A percentile compares a stretch with the other conserved stretches of the same genome.
These are phyloP conservation scores for Zanthoxylum bungeanum DNA, from an alignment of 345 rosid genomes.

Conservation along the genomic window DNA sequence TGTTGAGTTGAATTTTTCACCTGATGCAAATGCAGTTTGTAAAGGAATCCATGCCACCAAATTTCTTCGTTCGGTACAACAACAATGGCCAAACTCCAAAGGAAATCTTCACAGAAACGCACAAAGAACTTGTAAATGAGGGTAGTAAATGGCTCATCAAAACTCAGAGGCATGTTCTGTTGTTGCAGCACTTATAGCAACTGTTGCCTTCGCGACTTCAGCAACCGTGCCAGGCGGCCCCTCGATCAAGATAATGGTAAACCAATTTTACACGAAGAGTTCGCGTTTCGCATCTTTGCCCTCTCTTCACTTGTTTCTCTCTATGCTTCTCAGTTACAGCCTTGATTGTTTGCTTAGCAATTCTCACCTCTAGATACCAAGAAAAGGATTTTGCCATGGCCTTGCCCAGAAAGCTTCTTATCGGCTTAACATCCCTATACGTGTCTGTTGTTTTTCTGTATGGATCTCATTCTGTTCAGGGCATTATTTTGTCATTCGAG, in stretches of 20 bases:
- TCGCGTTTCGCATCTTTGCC: not conserved
- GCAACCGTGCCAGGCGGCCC: constrained; percentile 17
- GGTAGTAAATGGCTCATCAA: constrained; percentile 21
- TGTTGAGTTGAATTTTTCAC: not conserved
- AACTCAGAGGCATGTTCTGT: constrained; percentile 20
- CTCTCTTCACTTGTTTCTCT: constrained; percentile 15
- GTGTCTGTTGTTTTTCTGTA: constrained; percentile 14
- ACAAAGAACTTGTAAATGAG: not conserved
- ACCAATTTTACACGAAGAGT: not conserved
- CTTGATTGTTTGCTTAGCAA: not conserved
- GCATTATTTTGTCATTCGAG: constrained; percentile 9
- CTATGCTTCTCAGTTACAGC: constrained; percentile 19
- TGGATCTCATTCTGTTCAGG: constrained; percentile 16
- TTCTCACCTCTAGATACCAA: constrained; percentile 13
- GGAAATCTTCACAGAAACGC: constrained; percentile 10
- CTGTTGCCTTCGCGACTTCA: constrained; percentile 23
- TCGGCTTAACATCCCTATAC: constrained; percentile 8
- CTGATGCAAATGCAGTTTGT: constrained; percentile 15
- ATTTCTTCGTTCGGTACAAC: constrained; percentile 14
- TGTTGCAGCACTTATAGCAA: constrained; percentile 23
- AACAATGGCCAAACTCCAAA: constrained; percentile 4
- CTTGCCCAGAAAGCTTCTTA: constrained; percentile 16
- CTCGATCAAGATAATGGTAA: not conserved
- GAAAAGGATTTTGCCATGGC: constrained; percentile 5
- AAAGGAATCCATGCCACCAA: constrained; percentile 11